These are phyloP conservation scores for Hydnomerulius pinastri DNA, from an alignment of 768 basidiomycete species.

Conservation along the genomic window DNA sequence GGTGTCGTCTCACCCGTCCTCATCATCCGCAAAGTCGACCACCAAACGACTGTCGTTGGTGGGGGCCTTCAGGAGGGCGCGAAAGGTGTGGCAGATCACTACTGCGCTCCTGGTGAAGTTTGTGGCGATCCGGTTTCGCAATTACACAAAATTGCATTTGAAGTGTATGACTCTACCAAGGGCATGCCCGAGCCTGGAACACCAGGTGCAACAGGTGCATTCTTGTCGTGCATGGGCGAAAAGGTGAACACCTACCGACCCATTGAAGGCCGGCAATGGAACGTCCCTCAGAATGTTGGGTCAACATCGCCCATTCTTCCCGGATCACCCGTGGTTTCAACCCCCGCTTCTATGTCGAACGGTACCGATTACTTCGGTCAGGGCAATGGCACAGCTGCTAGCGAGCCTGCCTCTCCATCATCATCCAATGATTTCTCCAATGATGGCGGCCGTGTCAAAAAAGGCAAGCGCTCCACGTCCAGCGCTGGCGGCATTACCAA, in stretches of 20 bases:
- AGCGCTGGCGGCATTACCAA: conserved; percentile 52
- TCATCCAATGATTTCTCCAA: conserved; percentile 70
- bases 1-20: conserved; percentile 92
- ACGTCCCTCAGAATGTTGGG: conserved; percentile 43
- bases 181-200: conserved; percentile 74
- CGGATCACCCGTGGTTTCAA: conserved; percentile 68
- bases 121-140: conserved; percentile 95
- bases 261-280: conserved; percentile 82
- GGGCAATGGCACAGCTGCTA: conserved; percentile 45
- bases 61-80: conserved; percentile 88
- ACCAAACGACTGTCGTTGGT: conserved; percentile 86
- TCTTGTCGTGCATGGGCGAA: conserved; percentile 90
- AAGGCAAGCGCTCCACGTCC: conserved; percentile 73
- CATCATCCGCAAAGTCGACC: conserved; percentile 93
- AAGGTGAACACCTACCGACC: conserved; percentile 91
- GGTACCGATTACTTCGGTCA: conserved; percentile 68
- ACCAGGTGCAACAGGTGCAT: conserved; percentile 77
- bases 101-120: conserved; percentile 80
- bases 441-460: conserved; percentile 84
- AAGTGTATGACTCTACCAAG: conserved; percentile 77
- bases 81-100: conserved; percentile 82
- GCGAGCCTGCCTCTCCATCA: conserved; percentile 68
- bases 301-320: conserved; percentile 63
- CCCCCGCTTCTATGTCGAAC: conserved; percentile 52
- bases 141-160: conserved; percentile 93